These are phyloP conservation scores for Diplotaxis tenuifolia DNA, from an alignment of 345 rosid genomes.

Conservation along the genomic window DNA sequence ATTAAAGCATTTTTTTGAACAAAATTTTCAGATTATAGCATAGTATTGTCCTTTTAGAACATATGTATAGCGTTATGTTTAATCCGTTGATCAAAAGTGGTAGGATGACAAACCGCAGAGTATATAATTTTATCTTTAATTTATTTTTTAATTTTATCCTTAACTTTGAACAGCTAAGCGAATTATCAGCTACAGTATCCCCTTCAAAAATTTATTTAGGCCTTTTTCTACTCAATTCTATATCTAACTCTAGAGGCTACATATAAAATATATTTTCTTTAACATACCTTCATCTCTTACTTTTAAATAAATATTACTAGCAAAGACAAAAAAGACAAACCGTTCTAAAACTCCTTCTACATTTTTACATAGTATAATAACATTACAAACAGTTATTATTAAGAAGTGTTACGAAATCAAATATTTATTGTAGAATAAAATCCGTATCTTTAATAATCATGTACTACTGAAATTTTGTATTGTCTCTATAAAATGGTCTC, in stretches of 20 bases:
- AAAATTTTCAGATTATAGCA: no score
- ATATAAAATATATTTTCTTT: neutral
- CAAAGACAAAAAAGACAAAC: neutral
- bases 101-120: neutral
- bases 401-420: neutral
- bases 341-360: no score
- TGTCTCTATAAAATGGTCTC: neutral
- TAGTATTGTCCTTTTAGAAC: no score
- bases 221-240: neutral
- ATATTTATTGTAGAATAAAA: neutral
- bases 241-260: neutral
- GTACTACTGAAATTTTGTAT: neutral
- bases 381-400: neutral
- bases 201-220: constrained; percentile 1
- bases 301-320: neutral
- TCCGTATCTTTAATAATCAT: neutral
- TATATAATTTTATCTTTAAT: neutral
- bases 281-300: neutral
- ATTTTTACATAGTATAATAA: neutral
- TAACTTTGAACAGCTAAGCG: neutral
- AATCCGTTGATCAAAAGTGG: neutral
- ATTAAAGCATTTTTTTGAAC: no score
- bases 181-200: neutral
- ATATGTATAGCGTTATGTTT: neutral
- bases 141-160: no score